phyloP scores from a whole-genome alignment of 805 yeast species.

The Tetrapisispora iriomotensis region DNA sequence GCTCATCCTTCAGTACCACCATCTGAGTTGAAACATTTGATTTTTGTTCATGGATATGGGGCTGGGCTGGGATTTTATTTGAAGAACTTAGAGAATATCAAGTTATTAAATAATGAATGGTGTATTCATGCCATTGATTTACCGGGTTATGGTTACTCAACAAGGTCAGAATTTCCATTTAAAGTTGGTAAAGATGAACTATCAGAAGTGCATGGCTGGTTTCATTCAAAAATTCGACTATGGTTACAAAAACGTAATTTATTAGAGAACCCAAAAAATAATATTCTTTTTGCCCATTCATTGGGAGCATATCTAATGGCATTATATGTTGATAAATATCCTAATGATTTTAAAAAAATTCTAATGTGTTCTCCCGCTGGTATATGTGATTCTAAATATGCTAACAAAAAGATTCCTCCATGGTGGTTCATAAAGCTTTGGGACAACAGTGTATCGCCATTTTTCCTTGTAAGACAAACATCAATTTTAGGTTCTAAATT shows the following conservation, averaged over 20 bases:
- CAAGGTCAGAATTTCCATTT: constrained; percentile 60
- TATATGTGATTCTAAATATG: constrained; percentile 34
- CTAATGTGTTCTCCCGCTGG: constrained; percentile 91
- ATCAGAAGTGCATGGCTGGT: constrained; percentile 29
- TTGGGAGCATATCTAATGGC: constrained; percentile 83
- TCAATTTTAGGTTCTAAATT: constrained; percentile 79
- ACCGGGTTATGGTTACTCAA: constrained; percentile 83
- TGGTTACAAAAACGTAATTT: constrained; percentile 28
- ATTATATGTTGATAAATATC: constrained; percentile 52
- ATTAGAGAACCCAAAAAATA: constrained; percentile 27
- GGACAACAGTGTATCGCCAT: constrained; percentile 84
- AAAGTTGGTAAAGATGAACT: constrained; percentile 19
- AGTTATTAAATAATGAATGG: constrained; percentile 41
- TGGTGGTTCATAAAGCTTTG: constrained; percentile 71
- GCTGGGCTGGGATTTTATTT: constrained; percentile 84
- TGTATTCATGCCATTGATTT: constrained; percentile 78
- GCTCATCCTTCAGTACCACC: constrained; percentile 28
- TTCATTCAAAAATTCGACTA: constrained; percentile 42
- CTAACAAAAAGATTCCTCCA: constrained; percentile 43
- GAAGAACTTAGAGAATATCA: constrained; percentile 55
- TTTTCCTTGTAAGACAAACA: constrained; percentile 61
- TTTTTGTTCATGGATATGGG: constrained; percentile 88
- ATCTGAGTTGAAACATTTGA: constrained; percentile 38
- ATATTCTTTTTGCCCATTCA: constrained; percentile 74
- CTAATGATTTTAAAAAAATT: constrained; percentile 53